Percentiles rank a stretch among this genome's conserved stretches.
phyloP scores from a whole-genome alignment of 2,329 filamentous ascomycete species.

The Aspergillus latus region DNA sequence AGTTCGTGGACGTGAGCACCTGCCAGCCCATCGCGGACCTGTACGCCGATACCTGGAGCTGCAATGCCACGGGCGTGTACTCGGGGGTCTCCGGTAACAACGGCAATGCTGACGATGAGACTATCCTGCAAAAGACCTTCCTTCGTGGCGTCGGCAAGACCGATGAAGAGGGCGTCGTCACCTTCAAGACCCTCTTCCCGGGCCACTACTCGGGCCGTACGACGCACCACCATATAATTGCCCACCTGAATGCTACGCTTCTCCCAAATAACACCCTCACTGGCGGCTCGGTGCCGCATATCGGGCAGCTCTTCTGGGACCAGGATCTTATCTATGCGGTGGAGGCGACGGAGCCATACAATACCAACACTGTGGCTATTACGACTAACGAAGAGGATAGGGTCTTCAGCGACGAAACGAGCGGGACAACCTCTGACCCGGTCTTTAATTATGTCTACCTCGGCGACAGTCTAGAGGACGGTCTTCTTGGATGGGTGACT shows the following conservation, averaged over 20 bases:
- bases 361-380: constrained; percentile 19
- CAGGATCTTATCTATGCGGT: constrained; percentile 54
- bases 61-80: constrained; percentile 36
- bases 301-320: constrained; percentile 64
- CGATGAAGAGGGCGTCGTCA: constrained; percentile 42
- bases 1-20: constrained; percentile 42
- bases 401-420: constrained; percentile 17
- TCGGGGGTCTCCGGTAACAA: constrained; percentile 32
- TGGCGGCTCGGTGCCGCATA: constrained; percentile 54
- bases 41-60: constrained; percentile 39
- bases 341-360: constrained; percentile 44
- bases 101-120: constrained; percentile 14
- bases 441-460: constrained; percentile 19
- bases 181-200: constrained; percentile 45
- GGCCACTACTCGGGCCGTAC: constrained; percentile 45
- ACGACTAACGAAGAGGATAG: constrained; percentile 18
- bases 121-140: constrained; percentile 41
- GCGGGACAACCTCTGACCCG: constrained; percentile 16
- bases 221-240: constrained; percentile 33
- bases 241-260: constrained; percentile 32
- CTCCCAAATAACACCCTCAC: constrained; percentile 38
- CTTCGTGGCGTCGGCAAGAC: constrained; percentile 47
- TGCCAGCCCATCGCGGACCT: constrained; percentile 40
- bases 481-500: constrained; percentile 18
- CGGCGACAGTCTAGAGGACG: constrained; percentile 16